Evolutionary conservation across 2,329 filamentous ascomycete genomes (phyloP).

Genomic region (Ceratocystis diversiconidia): DNA sequence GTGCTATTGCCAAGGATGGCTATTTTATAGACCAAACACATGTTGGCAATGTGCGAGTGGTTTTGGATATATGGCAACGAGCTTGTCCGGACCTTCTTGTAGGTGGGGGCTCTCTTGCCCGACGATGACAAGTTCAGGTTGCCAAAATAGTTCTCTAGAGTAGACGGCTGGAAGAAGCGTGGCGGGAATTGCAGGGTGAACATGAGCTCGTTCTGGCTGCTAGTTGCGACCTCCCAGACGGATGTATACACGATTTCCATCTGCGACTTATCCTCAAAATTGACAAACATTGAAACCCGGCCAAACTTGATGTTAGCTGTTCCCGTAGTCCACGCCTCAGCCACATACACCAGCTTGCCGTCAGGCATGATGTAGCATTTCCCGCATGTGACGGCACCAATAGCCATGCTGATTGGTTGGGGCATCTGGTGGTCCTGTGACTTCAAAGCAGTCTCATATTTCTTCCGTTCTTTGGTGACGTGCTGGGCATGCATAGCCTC

Average conservation of each 20-base stretch:
- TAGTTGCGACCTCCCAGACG: conserved; percentile 33
- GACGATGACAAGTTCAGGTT: not conserved
- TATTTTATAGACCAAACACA: conserved; percentile 14
- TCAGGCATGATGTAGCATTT: conserved; percentile 32
- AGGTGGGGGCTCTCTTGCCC: not conserved
- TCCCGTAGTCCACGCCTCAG: conserved; percentile 29
- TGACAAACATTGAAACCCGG: conserved; percentile 30
- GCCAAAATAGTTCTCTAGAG: not conserved
- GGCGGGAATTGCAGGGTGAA: conserved; percentile 40
- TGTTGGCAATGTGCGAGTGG: conserved; percentile 6
- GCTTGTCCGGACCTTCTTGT: conserved; percentile 4
- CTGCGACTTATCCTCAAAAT: conserved; percentile 21
- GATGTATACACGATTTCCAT: conserved; percentile 38
- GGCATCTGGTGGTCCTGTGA: conserved; percentile 17
- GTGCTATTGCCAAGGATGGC: not conserved
- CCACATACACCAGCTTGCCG: conserved; percentile 29
- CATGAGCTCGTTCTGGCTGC: conserved; percentile 28
- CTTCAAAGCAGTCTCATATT: conserved; percentile 15
- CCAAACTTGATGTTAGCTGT: conserved; percentile 30
- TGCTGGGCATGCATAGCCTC: conserved; percentile 23
- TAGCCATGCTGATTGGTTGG: conserved; percentile 19
- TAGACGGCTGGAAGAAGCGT: conserved; percentile 30
- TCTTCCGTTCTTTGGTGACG: conserved; percentile 18
- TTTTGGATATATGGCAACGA: not conserved
- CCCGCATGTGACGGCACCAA: conserved; percentile 30